phyloP scores from a whole-genome alignment of 768 basidiomycete genomes.

The Lentinula lateritia region DNA sequence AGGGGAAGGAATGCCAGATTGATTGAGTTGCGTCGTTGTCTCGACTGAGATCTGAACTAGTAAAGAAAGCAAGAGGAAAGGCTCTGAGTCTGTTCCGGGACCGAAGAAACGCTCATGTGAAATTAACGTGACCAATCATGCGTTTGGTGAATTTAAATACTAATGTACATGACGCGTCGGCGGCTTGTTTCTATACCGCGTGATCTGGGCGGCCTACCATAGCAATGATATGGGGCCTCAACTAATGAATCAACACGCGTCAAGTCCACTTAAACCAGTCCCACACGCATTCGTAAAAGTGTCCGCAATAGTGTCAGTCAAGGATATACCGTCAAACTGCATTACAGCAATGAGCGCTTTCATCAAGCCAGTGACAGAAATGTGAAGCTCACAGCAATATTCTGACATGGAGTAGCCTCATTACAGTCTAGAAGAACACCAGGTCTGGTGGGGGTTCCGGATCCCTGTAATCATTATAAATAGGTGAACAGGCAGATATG shows the following conservation, averaged over 20 bases:
- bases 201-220: too few relatives aligned
- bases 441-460: constrained; percentile 16
- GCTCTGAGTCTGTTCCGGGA: too few relatives aligned
- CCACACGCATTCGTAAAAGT: constrained; percentile 16
- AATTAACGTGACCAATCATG: too few relatives aligned
- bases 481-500: too few relatives aligned
- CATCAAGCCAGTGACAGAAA: neutral
- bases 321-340: constrained; percentile 10
- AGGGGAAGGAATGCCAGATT: constrained; percentile 26
- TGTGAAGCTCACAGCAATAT: constrained; percentile 8
- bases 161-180: too few relatives aligned
- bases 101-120: too few relatives aligned
- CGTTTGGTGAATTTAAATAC: too few relatives aligned
- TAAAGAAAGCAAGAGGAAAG: too few relatives aligned
- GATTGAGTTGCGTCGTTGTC: too few relatives aligned
- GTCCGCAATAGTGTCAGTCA: constrained; percentile 11
- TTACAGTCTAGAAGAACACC: constrained; percentile 16
- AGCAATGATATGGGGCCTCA: too few relatives aligned
- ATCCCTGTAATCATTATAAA: constrained; percentile 6
- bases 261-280: constrained; percentile 9
- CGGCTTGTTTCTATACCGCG: too few relatives aligned
- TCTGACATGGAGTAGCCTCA: constrained; percentile 13
- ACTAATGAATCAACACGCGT: neutral
- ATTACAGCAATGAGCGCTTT: neutral
- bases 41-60: too few relatives aligned